phyloP scores from a whole-genome alignment of 257 asterid genomes.

The Scutellaria galericulata region DNA sequence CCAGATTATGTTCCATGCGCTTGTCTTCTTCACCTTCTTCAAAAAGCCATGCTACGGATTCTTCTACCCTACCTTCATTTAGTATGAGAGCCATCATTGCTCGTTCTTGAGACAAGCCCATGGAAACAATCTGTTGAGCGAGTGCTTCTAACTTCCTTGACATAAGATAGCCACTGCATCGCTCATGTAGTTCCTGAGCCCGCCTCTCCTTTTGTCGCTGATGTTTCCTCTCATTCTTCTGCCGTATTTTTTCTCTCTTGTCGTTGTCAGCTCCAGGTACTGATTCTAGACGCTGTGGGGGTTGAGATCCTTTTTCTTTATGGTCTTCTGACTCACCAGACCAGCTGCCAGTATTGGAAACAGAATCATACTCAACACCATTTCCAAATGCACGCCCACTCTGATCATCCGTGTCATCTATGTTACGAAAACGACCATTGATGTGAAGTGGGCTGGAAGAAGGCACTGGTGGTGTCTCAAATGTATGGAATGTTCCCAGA shows the following conservation, averaged over 20 bases:
- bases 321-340: constrained; percentile 95
- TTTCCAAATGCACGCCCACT: constrained; percentile 57
- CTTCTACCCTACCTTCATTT: constrained; percentile 92
- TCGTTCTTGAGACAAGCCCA: constrained; percentile 93
- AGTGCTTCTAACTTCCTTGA: constrained; percentile 75
- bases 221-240: constrained; percentile 70
- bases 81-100: constrained; percentile 94
- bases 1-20: constrained; percentile 55
- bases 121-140: constrained; percentile 87
- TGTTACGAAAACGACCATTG: constrained; percentile 82
- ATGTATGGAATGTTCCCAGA: constrained; percentile 69
- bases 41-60: constrained; percentile 75
- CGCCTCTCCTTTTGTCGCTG: constrained; percentile 81
- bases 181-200: constrained; percentile 73
- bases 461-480: constrained; percentile 66
- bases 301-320: constrained; percentile 54
- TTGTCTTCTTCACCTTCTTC: constrained; percentile 63
- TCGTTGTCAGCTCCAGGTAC: constrained; percentile 76
- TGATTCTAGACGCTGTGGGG: constrained; percentile 48
- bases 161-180: constrained; percentile 71
- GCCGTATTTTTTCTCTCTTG: constrained; percentile 70
- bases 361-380: constrained; percentile 69
- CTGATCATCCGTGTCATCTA: constrained; percentile 82
- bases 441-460: constrained; percentile 54
- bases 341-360: constrained; percentile 92